Percentiles rank a stretch among this genome's conserved stretches.
These are phyloP conservation scores for Ceratorhiza oryzae-sativae DNA, from an alignment of 1,284 basidiomycete species.

Conservation along the genomic window DNA sequence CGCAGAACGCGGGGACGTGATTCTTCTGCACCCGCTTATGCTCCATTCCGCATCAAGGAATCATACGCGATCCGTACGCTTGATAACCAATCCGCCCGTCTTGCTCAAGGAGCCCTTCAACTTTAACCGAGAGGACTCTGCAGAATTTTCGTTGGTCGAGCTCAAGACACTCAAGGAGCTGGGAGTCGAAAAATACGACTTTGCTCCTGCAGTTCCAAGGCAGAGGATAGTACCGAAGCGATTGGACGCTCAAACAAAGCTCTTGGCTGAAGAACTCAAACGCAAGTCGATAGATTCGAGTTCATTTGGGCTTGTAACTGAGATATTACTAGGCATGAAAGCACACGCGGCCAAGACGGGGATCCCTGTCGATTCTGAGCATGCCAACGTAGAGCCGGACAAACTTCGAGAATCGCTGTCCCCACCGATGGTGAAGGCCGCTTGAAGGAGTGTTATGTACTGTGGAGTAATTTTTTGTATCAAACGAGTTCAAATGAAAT, in stretches of 20 bases:
- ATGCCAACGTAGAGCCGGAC: conserved; percentile 3
- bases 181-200: conserved; percentile 44
- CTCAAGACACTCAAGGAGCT: conserved; percentile 62
- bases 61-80: conserved; percentile 58
- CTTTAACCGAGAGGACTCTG: conserved; percentile 56
- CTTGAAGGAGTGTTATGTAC: background rate
- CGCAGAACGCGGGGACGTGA: conserved; percentile 59
- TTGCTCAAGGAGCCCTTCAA: conserved; percentile 61
- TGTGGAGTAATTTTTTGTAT: background rate
- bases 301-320: background rate
- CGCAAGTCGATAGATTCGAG: background rate
- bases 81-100: conserved; percentile 70
- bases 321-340: conserved; percentile 8
- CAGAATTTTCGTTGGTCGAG: conserved; percentile 61
- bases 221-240: conserved; percentile 14
- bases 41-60: conserved; percentile 68
- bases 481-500: background rate
- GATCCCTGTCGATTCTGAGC: conserved; percentile 23
- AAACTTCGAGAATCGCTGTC: conserved; percentile 20
- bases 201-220: conserved; percentile 15
- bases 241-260: conserved; percentile 18
- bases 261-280: conserved; percentile 23
- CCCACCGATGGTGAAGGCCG: conserved; percentile 5
- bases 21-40: conserved; percentile 70
- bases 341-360: conserved; percentile 11